phyloP scores from a whole-genome alignment of 2,329 filamentous ascomycete species.

The Berkeleyomyces basicola region DNA sequence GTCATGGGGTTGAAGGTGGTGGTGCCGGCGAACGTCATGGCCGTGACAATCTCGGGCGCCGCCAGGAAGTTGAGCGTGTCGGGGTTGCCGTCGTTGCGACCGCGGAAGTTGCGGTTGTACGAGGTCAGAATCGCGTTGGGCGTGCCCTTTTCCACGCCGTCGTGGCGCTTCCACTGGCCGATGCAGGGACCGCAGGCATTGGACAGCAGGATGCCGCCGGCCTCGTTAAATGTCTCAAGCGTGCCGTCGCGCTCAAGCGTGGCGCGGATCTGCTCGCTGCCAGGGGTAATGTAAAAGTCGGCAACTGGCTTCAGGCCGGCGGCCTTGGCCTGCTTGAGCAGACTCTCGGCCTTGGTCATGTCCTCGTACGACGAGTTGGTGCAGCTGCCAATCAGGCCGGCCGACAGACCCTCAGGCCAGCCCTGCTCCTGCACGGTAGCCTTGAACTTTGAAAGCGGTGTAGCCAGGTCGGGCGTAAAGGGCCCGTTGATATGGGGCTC shows the following conservation, averaged over 20 bases:
- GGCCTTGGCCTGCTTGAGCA: slow-evolving; percentile 77
- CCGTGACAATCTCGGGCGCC: slow-evolving; percentile 90
- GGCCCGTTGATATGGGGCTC: slow-evolving; percentile 97
- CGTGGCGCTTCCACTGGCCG: slow-evolving; percentile 87
- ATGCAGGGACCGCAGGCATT: slow-evolving; percentile 93
- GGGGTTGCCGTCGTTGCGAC: slow-evolving; percentile 90
- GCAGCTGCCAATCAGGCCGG: slow-evolving; percentile 91
- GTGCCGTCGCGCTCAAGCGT: slow-evolving; percentile 83
- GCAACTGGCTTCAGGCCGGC: slow-evolving; percentile 82
- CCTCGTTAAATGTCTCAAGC: slow-evolving; percentile 66
- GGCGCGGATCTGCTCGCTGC: slow-evolving; percentile 90
- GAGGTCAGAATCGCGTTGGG: slow-evolving; percentile 90
- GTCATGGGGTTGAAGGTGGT: slow-evolving; percentile 96
- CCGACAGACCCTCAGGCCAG: slow-evolving; percentile 84
- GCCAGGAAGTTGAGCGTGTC: slow-evolving; percentile 98
- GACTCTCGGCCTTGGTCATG: slow-evolving; percentile 86
- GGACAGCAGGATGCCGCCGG: slow-evolving; percentile 76
- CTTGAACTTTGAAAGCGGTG: slow-evolving; percentile 79
- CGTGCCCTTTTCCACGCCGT: slow-evolving; percentile 69
- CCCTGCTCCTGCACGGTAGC: slow-evolving; percentile 65
- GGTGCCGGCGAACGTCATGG: slow-evolving; percentile 79
- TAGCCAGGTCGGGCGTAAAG: slow-evolving; percentile 89
- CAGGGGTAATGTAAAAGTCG: slow-evolving; percentile 91
- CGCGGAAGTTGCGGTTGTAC: slow-evolving; percentile 97
- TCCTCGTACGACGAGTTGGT: slow-evolving; percentile 98